Evolutionary conservation across 2,329 filamentous ascomycete species (phyloP).

Genomic region (Hypoxylon sp.): DNA sequence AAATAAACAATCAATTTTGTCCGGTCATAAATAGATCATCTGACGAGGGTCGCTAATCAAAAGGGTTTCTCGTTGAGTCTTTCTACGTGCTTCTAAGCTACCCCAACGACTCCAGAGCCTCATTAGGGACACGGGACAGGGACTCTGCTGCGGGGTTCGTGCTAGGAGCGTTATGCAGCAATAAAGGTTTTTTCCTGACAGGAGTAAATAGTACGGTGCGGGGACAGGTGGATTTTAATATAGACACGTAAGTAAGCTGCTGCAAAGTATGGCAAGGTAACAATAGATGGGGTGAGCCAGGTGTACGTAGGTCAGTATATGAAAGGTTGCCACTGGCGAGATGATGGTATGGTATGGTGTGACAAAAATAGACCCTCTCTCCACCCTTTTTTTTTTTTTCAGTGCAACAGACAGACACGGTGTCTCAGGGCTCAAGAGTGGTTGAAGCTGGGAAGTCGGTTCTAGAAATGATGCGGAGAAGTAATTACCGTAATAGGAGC

Average conservation of each 20-base stretch:
- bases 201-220: constrained; percentile 24
- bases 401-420: no score
- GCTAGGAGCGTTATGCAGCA: not conserved
- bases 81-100: not conserved
- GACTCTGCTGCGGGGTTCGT: constrained; percentile 33
- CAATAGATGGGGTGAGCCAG: constrained; percentile 21
- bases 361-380: constrained; percentile 32
- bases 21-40: constrained; percentile 15
- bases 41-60: constrained; percentile 9
- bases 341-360: constrained; percentile 9
- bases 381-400: no score
- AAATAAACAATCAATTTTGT: not conserved
- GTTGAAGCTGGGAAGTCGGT: constrained; percentile 6
- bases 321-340: constrained; percentile 33
- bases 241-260: constrained; percentile 31
- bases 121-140: constrained; percentile 23
- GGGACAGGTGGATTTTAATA: constrained; percentile 32
- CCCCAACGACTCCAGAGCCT: constrained; percentile 29
- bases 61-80: not conserved
- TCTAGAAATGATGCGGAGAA: constrained; percentile 2
- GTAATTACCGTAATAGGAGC: constrained; percentile 5
- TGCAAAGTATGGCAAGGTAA: constrained; percentile 27
- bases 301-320: constrained; percentile 35
- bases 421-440: not conserved
- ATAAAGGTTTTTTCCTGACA: constrained; percentile 8